Base-by-base conservation (phyloP, 108 stramenopile species). In the Nitzschia putrida region DNA sequence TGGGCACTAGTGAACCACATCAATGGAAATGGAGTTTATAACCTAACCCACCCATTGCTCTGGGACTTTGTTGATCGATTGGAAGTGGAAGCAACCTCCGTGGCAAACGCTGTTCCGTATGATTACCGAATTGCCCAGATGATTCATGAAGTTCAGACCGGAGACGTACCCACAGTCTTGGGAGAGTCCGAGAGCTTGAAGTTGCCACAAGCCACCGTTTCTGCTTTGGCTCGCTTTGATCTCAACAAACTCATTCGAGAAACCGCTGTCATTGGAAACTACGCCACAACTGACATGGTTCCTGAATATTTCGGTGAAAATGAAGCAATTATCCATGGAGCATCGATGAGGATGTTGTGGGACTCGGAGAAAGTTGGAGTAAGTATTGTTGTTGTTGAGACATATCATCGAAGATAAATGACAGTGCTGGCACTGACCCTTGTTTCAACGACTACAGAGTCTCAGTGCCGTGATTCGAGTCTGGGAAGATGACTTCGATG, bases 1-100 rank as follows among this genome's bases (percentile, higher is more conserved):
- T 74, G 79, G 25, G 71, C 85, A 8, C 70, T 88, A 0, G 66
- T 86, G 13, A 76, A 86, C 40, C 88, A 88, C 61, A 88, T 81
- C 5, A 88, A 88, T 52, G 88, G 88, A 22, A 88, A 88, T 78
- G 88, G 79, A 14, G 80, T 88, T 45, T 88, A 88, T 57, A 88
- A 88, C 59, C 83, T 82, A 8, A 80, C 85, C 16, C 84, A 86
- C 59, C 83, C 83, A 25, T 52, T 88, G n/a, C 61, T 85, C 9
- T 77, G 84, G 71, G 76, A 73, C 24, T 63, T 85, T 22, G 85
- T 86, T n/a, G 78, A 80, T 66, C 82, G 84, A 54, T 57, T 88
- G 40, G 84, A 88, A 49, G 78, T 72, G 5, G 88, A 88, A 59
- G 84, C 84, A 1, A 72, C 78, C 11, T 79, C 77, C 60, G 80